Conservation (phyloP, 768 basidiomycete species). For the Xerocomellus amylosporus region DNA sequence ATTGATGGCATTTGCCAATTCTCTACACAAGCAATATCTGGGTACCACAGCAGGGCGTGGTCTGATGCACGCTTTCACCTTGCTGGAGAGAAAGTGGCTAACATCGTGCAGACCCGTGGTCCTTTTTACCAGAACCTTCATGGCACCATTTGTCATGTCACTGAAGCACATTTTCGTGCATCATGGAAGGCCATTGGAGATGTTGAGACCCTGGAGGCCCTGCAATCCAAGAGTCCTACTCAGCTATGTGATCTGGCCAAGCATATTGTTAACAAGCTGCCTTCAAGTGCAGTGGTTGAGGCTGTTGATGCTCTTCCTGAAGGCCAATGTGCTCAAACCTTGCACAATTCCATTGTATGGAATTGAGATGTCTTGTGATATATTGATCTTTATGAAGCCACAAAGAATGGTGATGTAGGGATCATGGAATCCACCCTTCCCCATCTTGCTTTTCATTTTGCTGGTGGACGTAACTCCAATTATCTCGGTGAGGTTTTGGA, state of each 20-base stretch:
- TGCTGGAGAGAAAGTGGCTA: constrained; percentile 19
- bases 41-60: constrained; percentile 18
- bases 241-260: background rate
- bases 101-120: constrained; percentile 9
- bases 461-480: background rate
- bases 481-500: background rate
- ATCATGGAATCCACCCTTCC: constrained; percentile 23
- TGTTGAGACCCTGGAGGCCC: constrained; percentile 25
- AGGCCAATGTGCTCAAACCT: constrained; percentile 27
- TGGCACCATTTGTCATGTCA: constrained; percentile 36
- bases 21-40: no score
- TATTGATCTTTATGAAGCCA: constrained; percentile 35
- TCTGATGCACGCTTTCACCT: constrained; percentile 19
- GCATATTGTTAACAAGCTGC: background rate
- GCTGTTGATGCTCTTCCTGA: background rate
- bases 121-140: constrained; percentile 24
- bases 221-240: constrained; percentile 6
- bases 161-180: constrained; percentile 37
- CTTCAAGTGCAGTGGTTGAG: background rate
- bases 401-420: constrained; percentile 31
- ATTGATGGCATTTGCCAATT: no score
- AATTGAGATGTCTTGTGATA: constrained; percentile 38
- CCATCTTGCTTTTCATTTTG: background rate
- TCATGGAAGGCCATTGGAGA: constrained; percentile 30
- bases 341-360: constrained; percentile 33